Evolutionary conservation across 2,329 filamentous ascomycete species (phyloP).

Genomic region (Curvularia spicifera): DNA sequence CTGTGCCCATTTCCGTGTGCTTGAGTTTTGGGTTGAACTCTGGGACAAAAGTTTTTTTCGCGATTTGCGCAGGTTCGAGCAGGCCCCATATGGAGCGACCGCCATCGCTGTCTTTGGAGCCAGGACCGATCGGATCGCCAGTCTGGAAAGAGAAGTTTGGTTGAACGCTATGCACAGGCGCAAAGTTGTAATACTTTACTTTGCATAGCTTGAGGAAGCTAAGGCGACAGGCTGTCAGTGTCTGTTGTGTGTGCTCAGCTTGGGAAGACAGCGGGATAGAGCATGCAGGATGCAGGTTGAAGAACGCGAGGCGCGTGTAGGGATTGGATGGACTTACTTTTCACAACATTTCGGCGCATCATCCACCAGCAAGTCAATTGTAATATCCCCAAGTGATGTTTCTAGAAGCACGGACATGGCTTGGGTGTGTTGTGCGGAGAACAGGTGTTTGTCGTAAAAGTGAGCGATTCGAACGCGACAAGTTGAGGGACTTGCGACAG

Average conservation of each 20-base stretch:
- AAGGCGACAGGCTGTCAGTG: constrained; percentile 58
- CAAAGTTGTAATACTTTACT: constrained; percentile 98
- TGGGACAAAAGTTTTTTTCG: constrained; percentile 80
- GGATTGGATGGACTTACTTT: constrained; percentile 70
- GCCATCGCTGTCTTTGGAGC: constrained; percentile 84
- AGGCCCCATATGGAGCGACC: constrained; percentile 92
- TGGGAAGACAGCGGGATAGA: constrained; percentile 40
- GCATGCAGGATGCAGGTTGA: constrained; percentile 31
- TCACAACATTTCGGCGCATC: constrained; percentile 91
- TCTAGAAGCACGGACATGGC: constrained; percentile 92
- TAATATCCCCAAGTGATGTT: constrained; percentile 90
- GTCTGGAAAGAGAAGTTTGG: constrained; percentile 97
- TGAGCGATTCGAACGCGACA: constrained; percentile 15
- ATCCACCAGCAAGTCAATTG: constrained; percentile 89
- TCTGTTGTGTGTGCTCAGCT: constrained; percentile 60
- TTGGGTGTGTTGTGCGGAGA: constrained; percentile 21
- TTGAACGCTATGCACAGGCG: constrained; percentile 88
- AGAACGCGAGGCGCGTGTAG: constrained; percentile 22
- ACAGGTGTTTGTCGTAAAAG: constrained; percentile 31
- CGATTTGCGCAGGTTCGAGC: constrained; percentile 65
- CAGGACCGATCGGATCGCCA: constrained; percentile 89
- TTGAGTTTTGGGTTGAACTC: constrained; percentile 86
- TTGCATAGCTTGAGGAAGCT: constrained; percentile 99
- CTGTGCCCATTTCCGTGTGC: constrained; percentile 86
- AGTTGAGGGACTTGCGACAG: constrained; percentile 6